Evolutionary conservation across 2,329 filamentous ascomycete genomes (phyloP).

Genomic region (Arthrobotrys sinensis): DNA sequence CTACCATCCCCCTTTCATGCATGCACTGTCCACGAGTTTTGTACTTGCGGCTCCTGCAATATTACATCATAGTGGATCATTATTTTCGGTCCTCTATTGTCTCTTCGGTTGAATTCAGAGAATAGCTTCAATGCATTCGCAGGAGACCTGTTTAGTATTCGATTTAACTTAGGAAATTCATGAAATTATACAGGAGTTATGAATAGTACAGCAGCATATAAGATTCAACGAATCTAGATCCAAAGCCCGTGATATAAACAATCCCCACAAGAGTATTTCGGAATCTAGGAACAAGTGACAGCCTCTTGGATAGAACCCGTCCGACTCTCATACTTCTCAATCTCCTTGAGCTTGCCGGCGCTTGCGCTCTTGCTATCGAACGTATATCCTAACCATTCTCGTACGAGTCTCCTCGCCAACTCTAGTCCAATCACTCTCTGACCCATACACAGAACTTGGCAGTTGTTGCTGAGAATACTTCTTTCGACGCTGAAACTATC

Average conservation of each 20-base stretch:
- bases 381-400: slow-evolving; percentile 84
- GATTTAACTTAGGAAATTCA: too few species aligned
- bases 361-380: slow-evolving; percentile 51
- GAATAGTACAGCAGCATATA: not conserved
- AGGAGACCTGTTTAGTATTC: too few species aligned
- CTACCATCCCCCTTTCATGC: not conserved
- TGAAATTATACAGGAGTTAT: not conserved
- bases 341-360: slow-evolving; percentile 53
- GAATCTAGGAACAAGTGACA: slow-evolving; percentile 27
- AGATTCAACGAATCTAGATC: not conserved
- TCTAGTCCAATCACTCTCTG: slow-evolving; percentile 87
- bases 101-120: too few species aligned
- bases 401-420: slow-evolving; percentile 81
- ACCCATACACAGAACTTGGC: slow-evolving; percentile 88
- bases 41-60: slow-evolving; percentile 1
- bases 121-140: too few species aligned
- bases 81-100: too few species aligned
- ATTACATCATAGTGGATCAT: slow-evolving; percentile 22
- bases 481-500: slow-evolving; percentile 88
- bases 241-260: not conserved
- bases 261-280: not conserved
- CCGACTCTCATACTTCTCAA: slow-evolving; percentile 52
- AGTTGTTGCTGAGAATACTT: slow-evolving; percentile 85
- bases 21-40: not conserved
- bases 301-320: slow-evolving; percentile 17